Evolutionary conservation across 768 basidiomycete species (phyloP), one percentile per base, ranked within the genome.

Genomic region (Termitomyces titanicus): DNA sequence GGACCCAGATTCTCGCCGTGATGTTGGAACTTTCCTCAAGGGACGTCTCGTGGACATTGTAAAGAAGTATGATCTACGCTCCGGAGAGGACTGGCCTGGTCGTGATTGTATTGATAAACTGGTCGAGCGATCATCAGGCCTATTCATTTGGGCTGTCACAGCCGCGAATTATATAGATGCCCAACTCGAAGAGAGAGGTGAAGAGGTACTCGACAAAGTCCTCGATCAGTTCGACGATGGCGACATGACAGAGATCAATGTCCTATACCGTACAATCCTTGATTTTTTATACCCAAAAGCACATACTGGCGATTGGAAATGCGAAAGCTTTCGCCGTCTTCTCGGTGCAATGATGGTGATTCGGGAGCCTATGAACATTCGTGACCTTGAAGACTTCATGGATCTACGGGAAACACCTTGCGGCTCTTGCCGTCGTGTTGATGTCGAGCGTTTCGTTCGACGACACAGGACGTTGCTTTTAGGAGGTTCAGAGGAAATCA

Each of bases 121-220:
- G n/a, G 37, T 44, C 17, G 17, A 24, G 2, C 38, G 51, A 17
- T 54, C 60, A 12, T 58, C 60, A 24, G 60, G 60, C 11, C 39
- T 61, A 25, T 61, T 61, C 40, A 57, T 61, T 13, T 61, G 60
- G 60, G 56, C 56, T 3, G 60, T 55, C 9, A 58, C 60, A 2
- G 56, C 43, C 8, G 17, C 45, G 0, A 52, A 53, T n/a, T 61
- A 58, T 33, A 40, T 61, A 9, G 38, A 56, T 12, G 42, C 53
- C n/a, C 57, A 56, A 43, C 49, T 63, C 29, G 40, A 54, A n/a
- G 37, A 20, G 2, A 29, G 47, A 37, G 62, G 62, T 1, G 49
- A 39, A 6, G 59, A 57, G 34, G 57, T 57, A 34, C 47, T 59
- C 3, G 33, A 61, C 20, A 56, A 58, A 2, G 39, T 62, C 11